A percentile compares a stretch with the other conserved stretches of the same genome.
Conservation (phyloP, 192 early-diverging fungal species). For the Jimgerdemannia lactiflua region DNA sequence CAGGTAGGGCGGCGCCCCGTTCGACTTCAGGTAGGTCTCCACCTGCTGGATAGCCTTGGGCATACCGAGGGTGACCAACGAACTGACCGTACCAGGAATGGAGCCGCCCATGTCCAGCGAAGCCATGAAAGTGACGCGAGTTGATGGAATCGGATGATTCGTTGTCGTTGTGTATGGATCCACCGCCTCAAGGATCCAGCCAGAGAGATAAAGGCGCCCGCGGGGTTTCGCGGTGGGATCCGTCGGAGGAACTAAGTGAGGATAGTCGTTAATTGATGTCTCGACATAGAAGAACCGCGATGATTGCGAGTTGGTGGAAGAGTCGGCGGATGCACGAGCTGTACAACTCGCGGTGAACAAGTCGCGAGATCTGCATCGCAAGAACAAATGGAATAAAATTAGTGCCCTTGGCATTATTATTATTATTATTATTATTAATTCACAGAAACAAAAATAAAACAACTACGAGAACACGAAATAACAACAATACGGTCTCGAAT, state of each 20-base stretch:
- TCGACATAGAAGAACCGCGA: conserved; percentile 22
- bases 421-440: background rate
- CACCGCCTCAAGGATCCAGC: conserved; percentile 50
- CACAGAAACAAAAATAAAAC: background rate
- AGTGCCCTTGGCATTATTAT: no score
- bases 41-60: conserved; percentile 41
- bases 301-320: conserved; percentile 7
- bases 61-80: conserved; percentile 32
- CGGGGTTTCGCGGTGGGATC: conserved; percentile 10
- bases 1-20: conserved; percentile 36
- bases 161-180: conserved; percentile 50
- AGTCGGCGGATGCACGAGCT: conserved; percentile 9
- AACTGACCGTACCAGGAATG: conserved; percentile 44
- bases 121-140: conserved; percentile 43
- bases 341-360: conserved; percentile 34
- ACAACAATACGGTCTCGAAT: background rate
- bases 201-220: conserved; percentile 40
- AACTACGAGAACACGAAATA: background rate
- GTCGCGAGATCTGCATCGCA: conserved; percentile 35
- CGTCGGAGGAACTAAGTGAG: background rate
- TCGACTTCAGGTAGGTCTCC: conserved; percentile 37
- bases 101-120: conserved; percentile 43
- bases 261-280: conserved; percentile 20
- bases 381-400: background rate
- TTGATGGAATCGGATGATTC: conserved; percentile 51